These are phyloP conservation scores for Termitomyces sp. DNA, from an alignment of 768 basidiomycete species.

Conservation along the genomic window DNA sequence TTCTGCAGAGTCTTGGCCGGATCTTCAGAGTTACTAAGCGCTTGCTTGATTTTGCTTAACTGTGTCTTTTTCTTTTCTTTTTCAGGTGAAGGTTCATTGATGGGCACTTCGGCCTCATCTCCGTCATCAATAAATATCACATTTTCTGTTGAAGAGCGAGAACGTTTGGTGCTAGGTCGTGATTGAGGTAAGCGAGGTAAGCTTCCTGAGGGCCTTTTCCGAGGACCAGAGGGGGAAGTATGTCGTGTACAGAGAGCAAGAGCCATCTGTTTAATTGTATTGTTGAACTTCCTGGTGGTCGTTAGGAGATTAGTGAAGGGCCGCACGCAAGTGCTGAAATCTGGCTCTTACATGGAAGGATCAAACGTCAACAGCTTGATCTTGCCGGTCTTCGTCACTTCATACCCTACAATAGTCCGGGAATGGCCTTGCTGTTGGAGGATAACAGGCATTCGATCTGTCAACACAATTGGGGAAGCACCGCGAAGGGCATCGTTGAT, in stretches of 20 bases:
- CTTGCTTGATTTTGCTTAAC: not conserved
- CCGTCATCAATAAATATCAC: constrained; percentile 25
- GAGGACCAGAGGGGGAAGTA: not conserved
- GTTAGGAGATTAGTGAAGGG: not conserved
- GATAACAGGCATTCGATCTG: constrained; percentile 74
- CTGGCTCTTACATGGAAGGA: constrained; percentile 52
- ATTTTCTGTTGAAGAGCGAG: constrained; percentile 1
- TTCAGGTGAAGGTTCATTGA: not conserved
- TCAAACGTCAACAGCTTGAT: constrained; percentile 74
- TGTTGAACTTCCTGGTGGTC: constrained; percentile 10
- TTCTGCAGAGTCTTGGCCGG: constrained; percentile 8
- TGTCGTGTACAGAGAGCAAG: constrained; percentile 1
- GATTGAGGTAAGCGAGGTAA: not conserved
- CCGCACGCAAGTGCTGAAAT: not conserved
- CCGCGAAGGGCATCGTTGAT: constrained; percentile 49
- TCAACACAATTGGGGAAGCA: constrained; percentile 47
- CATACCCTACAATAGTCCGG: constrained; percentile 81
- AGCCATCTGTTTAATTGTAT: constrained; percentile 5
- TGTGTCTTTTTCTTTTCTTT: not conserved
- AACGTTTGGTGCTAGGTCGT: constrained; percentile 22
- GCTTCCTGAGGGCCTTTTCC: constrained; percentile 3
- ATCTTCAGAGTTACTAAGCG: not conserved
- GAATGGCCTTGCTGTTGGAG: constrained; percentile 85
- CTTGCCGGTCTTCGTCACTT: constrained; percentile 51
- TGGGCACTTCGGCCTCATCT: constrained; percentile 14